Evolutionary conservation across 164 flowering plant species (phyloP), one percentile per base, ranked within the genome.

Genomic region (Brasenia schreberi): DNA sequence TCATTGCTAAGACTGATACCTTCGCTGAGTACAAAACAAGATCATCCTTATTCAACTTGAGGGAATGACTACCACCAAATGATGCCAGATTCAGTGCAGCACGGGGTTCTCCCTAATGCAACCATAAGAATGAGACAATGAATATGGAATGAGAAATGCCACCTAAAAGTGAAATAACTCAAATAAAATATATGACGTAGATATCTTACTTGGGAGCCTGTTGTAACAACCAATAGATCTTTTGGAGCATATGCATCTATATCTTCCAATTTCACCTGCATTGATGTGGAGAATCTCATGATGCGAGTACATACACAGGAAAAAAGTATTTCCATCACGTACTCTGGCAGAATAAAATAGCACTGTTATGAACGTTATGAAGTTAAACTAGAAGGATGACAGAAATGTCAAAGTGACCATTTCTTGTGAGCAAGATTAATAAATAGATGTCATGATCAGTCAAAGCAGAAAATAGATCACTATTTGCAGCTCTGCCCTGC

Each of bases 71-170:
- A 70, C 92, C 79, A 70, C 97, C 99, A 81, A 77, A 85, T 39
- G 99, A 94, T 66, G 99, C 97, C 72, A 94, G 97, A 81, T 94
- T 94, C 75, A 94, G 76, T 49, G 99, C 97, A 70, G 99, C 99
- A 74, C 96, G 96, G 64, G 97, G 93, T 77, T 94, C 99, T 81
- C 94, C 99, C 99, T 94, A 90, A 87, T 83, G 83, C 75, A 79
- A 73, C 27, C 61, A 72, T 63, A 19, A 69, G 56, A 71, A 63
- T 56, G 53, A 71, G 74, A 76, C 71, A 65, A 71, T 59, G 71
- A 70, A 45, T 45, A 12, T 45, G 53, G 11, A 7, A 52, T 66
- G 70, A 60, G 27, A 9, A 60, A 60, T 7, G 63, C 17, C n/a
- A 60, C 16, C 10, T 3, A 7, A 60, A 60, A 17, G n/a, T 7